phyloP scores from a whole-genome alignment of 371 early-diverging fungal genomes.

The Cokeromyces recurvatus region DNA sequence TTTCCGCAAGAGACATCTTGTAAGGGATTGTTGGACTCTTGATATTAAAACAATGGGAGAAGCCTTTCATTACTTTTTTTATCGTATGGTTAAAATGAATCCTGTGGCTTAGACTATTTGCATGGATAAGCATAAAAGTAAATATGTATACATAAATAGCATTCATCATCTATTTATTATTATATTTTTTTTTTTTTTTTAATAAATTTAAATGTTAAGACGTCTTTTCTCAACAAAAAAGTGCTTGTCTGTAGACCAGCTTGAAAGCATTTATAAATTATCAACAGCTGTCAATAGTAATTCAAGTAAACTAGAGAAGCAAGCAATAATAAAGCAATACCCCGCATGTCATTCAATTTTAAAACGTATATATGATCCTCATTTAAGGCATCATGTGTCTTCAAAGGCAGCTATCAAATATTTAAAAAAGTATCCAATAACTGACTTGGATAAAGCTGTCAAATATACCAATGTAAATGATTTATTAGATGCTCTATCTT shows the following conservation, averaged over 20 bases:
- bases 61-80: constrained; percentile 78
- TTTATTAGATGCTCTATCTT: constrained; percentile 38
- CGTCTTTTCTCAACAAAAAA: constrained; percentile 2
- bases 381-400: constrained; percentile 29
- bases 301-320: constrained; percentile 28
- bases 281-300: constrained; percentile 29
- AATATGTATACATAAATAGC: no score
- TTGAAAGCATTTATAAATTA: constrained; percentile 29
- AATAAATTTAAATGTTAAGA: not conserved
- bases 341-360: constrained; percentile 35
- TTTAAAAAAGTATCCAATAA: constrained; percentile 5
- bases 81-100: constrained; percentile 42
- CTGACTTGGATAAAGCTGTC: not conserved
- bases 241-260: constrained; percentile 9
- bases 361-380: constrained; percentile 50
- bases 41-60: constrained; percentile 61
- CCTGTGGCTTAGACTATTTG: constrained; percentile 7
- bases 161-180: no score
- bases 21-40: constrained; percentile 65
- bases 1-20: constrained; percentile 73
- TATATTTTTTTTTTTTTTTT: not conserved
- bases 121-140: no score
- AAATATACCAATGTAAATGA: constrained; percentile 5
- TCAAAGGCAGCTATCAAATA: constrained; percentile 22
- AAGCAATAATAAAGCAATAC: constrained; percentile 19